Evolutionary conservation across 257 asterid species (phyloP), one percentile per base, ranked within the genome.

Genomic region (Forsythia suspensa): DNA sequence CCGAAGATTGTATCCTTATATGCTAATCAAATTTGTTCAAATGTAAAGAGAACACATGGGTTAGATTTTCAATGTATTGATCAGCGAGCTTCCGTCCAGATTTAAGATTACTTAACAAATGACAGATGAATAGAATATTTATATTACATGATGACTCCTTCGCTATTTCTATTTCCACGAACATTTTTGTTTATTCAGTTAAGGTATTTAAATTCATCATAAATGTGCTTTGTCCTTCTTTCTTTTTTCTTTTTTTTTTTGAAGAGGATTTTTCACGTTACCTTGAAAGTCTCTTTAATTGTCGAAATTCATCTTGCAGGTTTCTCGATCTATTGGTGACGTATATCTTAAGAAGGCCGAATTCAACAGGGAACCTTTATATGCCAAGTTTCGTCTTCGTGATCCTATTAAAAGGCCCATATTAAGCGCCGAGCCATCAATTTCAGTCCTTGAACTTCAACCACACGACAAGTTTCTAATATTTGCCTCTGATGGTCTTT

Each of bases 401-500:
- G 84, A 85, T 57, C 88, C 91, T 40, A 76, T 88, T 41, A 77
- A 73, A 37, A 84, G 80, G 75, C 88, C 91, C 36, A 76, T 88
- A 78, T 85, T 88, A 78, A 85, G 88, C 74, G 72, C 89, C 0
- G 91, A 88, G 24, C 91, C 91, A 34, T 71, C 88, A 9, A 76
- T 88, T 57, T 79, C 77, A 21, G 88, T 85, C 73, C 88, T 81
- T 29, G 86, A 85, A 82, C 88, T 88, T 51, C 84, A 83, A 74
- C 85, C 88, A 41, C 74, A 85, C 4, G 91, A 88, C 74, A 86
- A 85, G 46, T 88, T 88, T 63, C 85, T 88, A 76, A 88, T 88
- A 76, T 75, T 88, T 82, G 91, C 91, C 59, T 88, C 91, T 20
- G 91, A 88, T 68, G 91, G 91, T 61, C 89, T 88, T 36, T 88